Conservation (phyloP, 169 alveolate genomes). For the Eimeria nieschulzi region DNA sequence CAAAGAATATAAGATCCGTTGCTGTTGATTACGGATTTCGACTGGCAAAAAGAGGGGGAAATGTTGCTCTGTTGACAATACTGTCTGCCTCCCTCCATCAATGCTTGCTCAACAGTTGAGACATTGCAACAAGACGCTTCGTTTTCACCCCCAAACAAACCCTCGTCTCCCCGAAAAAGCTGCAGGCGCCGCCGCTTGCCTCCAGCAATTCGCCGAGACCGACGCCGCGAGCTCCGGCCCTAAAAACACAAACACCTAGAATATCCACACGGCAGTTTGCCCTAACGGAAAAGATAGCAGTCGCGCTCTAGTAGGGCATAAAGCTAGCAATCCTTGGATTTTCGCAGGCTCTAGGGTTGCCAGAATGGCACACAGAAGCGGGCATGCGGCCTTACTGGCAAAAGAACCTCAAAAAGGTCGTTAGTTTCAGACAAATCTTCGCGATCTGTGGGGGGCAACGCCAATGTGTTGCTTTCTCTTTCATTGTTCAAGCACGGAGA, state of each 20-base stretch:
- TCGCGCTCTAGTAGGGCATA: not conserved
- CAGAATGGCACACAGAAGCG: not conserved
- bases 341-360: not conserved
- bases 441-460: not conserved
- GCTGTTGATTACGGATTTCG: not conserved
- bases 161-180: not conserved
- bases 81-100: constrained; percentile 10
- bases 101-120: constrained; percentile 14
- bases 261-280: not conserved
- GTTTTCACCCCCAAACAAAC: not conserved
- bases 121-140: not conserved
- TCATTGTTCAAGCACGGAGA: not conserved
- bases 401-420: constrained; percentile 1
- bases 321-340: not conserved
- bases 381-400: constrained; percentile 7
- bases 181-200: constrained; percentile 1
- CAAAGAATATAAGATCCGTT: not conserved
- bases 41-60: not conserved
- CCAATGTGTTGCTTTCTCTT: not conserved
- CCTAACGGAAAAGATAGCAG: not conserved
- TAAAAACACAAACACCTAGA: not conserved
- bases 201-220: constrained; percentile 12
- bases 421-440: not conserved
- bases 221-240: constrained; percentile 28
- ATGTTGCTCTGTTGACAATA: not conserved